Conservation (phyloP, 441 rosid genomes). For the Syzygium syzygioides region DNA sequence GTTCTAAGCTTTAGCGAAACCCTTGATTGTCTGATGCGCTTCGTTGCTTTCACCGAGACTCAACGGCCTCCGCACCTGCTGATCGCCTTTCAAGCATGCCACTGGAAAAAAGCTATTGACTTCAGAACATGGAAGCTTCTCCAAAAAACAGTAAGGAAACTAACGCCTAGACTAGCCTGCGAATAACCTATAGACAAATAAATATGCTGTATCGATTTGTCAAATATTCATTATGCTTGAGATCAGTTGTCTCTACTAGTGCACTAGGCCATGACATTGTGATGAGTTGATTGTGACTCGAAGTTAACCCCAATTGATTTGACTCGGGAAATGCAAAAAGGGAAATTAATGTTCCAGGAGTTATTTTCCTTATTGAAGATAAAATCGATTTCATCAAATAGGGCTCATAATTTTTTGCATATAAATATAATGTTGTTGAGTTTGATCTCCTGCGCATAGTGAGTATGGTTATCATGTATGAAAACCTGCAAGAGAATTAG, state of each 20-base stretch:
- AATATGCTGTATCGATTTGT: not conserved
- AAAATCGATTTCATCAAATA: not conserved
- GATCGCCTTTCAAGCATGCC: constrained; percentile 97
- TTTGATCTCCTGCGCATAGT: accelerated
- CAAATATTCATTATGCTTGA: not conserved
- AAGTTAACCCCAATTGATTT: not conserved
- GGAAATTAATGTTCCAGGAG: accelerated
- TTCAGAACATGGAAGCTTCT: not conserved
- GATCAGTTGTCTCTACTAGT: not conserved
- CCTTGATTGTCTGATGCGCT: constrained; percentile 86
- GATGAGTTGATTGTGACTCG: not conserved
- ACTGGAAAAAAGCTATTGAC: constrained; percentile 28
- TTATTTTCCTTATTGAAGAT: not conserved
- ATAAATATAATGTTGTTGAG: not conserved
- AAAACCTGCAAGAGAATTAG: not conserved
- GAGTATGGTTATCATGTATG: not conserved
- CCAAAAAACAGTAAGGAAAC: too few relatives aligned
- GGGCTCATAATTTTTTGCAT: not conserved
- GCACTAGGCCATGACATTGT: not conserved
- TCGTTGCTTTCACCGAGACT: constrained; percentile 72
- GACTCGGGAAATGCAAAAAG: not conserved
- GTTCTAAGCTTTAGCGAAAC: constrained; percentile 96
- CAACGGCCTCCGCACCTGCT: constrained; percentile 71
- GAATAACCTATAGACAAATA: accelerated
- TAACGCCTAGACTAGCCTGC: too few relatives aligned